phyloP scores from a whole-genome alignment of 1,284 basidiomycete genomes.

The Peniophora sp. region DNA sequence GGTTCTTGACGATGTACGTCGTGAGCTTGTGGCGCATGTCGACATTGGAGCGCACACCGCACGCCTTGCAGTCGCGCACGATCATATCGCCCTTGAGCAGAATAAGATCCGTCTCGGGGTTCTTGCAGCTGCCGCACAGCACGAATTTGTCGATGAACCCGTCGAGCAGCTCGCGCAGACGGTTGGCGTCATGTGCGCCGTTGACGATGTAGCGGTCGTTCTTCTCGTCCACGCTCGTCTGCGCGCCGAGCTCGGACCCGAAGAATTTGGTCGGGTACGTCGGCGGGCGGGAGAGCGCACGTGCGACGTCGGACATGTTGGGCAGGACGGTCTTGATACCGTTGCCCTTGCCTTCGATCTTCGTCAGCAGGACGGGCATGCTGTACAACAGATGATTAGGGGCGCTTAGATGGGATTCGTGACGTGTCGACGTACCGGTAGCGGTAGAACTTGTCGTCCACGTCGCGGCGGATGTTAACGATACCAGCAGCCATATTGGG shows the following conservation, averaged over 20 bases:
- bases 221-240: conserved; percentile 94
- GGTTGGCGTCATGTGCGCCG: conserved; percentile 88
- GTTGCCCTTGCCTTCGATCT: conserved; percentile 99
- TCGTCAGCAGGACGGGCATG: conserved; percentile 93
- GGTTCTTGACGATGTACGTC: conserved; percentile 97
- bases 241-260: conserved; percentile 96
- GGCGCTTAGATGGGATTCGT: conserved; percentile 1
- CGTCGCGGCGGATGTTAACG: conserved; percentile 98
- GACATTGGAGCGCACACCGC: conserved; percentile 84
- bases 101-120: conserved; percentile 96
- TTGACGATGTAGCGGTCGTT: conserved; percentile 99
- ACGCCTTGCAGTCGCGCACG: conserved; percentile 96
- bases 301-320: conserved; percentile 98
- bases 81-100: conserved; percentile 88
- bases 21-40: conserved; percentile 98
- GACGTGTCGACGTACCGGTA: conserved; percentile 53
- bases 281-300: conserved; percentile 91
- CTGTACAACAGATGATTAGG: conserved; percentile 29
- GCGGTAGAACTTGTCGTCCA: conserved; percentile 90
- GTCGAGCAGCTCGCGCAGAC: conserved; percentile 94
- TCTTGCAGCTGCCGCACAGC: conserved; percentile 96
- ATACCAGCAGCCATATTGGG: conserved; percentile 81
- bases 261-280: conserved; percentile 99
- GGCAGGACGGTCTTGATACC: conserved; percentile 99
- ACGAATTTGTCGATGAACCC: conserved; percentile 98